phyloP scores from a whole-genome alignment of 208 protist genomes.

The Leishmania aethiopica region DNA sequence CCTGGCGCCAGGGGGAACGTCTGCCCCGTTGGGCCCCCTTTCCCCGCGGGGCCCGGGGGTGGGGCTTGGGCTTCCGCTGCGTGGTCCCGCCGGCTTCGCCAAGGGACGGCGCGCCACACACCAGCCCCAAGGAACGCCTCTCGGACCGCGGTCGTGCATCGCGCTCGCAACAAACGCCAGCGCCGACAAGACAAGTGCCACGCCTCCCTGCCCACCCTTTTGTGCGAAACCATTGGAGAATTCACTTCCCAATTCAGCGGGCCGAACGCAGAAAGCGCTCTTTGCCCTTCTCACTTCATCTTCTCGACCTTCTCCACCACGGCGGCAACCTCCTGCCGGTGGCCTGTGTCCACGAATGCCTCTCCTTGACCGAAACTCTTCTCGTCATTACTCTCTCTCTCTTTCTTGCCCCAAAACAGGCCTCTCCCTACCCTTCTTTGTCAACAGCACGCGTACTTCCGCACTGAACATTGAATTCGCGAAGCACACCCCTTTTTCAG shows the following conservation, averaged over 20 bases:
- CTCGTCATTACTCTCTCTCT: neutral
- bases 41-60: too few species aligned
- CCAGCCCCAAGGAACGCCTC: too few species aligned
- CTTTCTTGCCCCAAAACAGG: neutral
- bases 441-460: neutral
- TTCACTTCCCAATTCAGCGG: too few species aligned
- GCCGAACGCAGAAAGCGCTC: neutral
- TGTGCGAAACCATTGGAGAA: too few species aligned
- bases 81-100: too few species aligned
- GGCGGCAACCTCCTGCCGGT: neutral
- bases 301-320: neutral
- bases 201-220: neutral
- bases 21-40: too few species aligned
- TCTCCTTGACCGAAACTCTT: neutral
- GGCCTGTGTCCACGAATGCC: neutral
- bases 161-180: too few species aligned
- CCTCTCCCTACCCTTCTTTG: neutral
- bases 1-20: too few species aligned
- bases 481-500: neutral
- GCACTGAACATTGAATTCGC: neutral
- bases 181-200: neutral
- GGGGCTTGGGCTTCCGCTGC: too few species aligned
- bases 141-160: too few species aligned
- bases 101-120: too few species aligned
- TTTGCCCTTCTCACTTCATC: neutral